phyloP scores from a whole-genome alignment of 2,329 filamentous ascomycete genomes.

The Aureobasidium sp. region DNA sequence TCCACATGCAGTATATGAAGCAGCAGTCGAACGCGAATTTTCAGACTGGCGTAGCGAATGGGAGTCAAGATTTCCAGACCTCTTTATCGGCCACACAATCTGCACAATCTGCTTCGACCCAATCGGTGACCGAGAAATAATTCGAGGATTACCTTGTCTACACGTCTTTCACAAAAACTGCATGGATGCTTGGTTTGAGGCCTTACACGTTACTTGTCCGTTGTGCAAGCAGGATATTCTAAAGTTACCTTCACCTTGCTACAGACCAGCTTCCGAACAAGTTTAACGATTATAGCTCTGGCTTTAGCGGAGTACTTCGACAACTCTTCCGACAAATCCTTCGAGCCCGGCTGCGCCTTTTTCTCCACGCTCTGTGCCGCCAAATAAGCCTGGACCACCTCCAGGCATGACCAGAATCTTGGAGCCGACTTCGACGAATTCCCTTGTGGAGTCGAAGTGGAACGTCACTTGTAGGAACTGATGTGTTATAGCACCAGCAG shows the following conservation, averaged over 20 bases:
- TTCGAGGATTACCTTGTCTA: conserved; percentile 9
- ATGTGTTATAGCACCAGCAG: conserved; percentile 23
- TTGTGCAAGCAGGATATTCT: neutral
- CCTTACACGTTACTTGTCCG: conserved; percentile 5
- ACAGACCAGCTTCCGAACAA: neutral
- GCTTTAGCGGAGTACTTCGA: conserved; percentile 19
- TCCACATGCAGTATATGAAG: neutral
- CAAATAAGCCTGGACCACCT: conserved; percentile 52
- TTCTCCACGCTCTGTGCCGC: conserved; percentile 47
- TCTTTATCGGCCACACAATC: neutral
- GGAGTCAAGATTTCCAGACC: neutral
- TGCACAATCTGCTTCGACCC: conserved; percentile 9
- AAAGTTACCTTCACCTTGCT: neutral
- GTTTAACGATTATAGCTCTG: neutral
- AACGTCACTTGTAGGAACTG: conserved; percentile 50
- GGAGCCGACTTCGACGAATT: conserved; percentile 67
- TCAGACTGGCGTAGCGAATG: neutral
- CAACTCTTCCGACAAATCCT: conserved; percentile 62
- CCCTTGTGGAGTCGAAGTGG: conserved; percentile 60
- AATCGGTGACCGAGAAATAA: neutral
- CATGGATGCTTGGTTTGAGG: conserved; percentile 9
- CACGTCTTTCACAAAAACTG: conserved; percentile 10
- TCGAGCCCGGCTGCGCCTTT: conserved; percentile 55
- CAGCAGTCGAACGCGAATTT: neutral
- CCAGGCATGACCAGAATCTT: conserved; percentile 66